Percentiles rank a stretch among this genome's conserved stretches.
Conservation (phyloP, 352 stramenopile species). For the Thalassiosira delicatula region DNA sequence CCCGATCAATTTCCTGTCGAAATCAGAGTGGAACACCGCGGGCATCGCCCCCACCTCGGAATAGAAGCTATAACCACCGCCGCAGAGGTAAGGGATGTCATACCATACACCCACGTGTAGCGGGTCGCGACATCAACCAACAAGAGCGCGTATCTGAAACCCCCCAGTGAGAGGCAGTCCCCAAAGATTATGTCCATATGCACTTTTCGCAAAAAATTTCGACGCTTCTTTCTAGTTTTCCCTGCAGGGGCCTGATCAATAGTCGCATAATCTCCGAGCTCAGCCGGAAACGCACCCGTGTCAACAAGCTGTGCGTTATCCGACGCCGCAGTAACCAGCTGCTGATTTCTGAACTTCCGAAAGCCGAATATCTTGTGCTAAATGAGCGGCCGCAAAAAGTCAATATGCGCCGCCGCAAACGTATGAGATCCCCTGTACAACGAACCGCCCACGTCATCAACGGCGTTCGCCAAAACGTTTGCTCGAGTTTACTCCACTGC, state of each 20-base stretch:
- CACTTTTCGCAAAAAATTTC: background rate
- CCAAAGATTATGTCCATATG: background rate
- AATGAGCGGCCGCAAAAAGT: too few species aligned
- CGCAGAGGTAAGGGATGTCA: background rate
- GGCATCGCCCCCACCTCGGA: background rate
- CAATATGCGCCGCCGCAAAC: too few species aligned
- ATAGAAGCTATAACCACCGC: background rate
- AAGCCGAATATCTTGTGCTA: background rate
- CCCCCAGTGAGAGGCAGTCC: background rate
- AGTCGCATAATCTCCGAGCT: background rate
- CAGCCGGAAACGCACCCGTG: background rate
- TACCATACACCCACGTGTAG: background rate
- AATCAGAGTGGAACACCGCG: background rate
- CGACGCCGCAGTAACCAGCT: background rate
- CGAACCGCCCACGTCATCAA: too few species aligned
- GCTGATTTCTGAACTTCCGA: background rate
- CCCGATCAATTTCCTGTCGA: background rate
- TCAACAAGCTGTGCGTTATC: background rate
- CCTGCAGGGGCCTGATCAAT: background rate
- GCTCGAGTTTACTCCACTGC: too few species aligned
- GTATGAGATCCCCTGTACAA: too few species aligned
- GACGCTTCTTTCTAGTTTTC: background rate
- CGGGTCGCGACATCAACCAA: background rate
- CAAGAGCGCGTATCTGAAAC: slow-evolving; percentile 2
- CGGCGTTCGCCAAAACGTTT: too few species aligned